Evolutionary conservation across 2,329 filamentous ascomycete species (phyloP).

Genomic region (Phialophora expanda): DNA sequence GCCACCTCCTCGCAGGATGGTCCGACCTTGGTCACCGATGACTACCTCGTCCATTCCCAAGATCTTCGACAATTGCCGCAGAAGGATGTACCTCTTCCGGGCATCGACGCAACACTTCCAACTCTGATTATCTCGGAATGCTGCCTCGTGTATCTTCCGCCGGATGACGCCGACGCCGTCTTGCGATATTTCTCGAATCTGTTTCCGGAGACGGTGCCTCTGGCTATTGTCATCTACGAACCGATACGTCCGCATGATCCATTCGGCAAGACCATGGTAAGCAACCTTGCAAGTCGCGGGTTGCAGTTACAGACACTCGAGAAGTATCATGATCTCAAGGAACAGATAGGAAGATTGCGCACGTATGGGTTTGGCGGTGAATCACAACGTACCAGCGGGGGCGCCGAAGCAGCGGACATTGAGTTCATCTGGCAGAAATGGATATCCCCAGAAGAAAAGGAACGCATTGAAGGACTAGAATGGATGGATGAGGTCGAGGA

Average conservation of each 20-base stretch:
- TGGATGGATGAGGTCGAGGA: constrained; percentile 96
- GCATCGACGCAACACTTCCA: constrained; percentile 65
- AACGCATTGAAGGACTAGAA: constrained; percentile 77
- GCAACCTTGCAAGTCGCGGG: constrained; percentile 79
- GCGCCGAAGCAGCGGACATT: constrained; percentile 63
- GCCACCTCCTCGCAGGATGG: constrained; percentile 46
- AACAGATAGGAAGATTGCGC: constrained; percentile 71
- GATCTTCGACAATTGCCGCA: constrained; percentile 69
- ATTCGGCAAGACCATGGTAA: constrained; percentile 90
- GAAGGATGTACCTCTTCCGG: constrained; percentile 37
- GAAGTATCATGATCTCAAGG: constrained; percentile 68
- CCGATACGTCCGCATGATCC: constrained; percentile 81
- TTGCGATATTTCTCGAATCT: constrained; percentile 68
- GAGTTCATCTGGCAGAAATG: constrained; percentile 78
- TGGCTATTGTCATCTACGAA: constrained; percentile 81
- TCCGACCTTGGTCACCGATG: constrained; percentile 52
- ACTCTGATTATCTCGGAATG: constrained; percentile 93
- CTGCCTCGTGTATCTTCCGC: constrained; percentile 86
- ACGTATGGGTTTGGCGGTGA: constrained; percentile 65
- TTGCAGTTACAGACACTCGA: constrained; percentile 85
- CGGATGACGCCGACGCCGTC: constrained; percentile 66
- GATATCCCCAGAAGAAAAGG: constrained; percentile 73
- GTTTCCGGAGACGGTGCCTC: constrained; percentile 52
- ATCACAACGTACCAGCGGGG: constrained; percentile 41
- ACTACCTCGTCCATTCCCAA: constrained; percentile 64